Evolutionary conservation across 805 yeast genomes (phyloP).

Genomic region (Myxozyma kluyveri): DNA sequence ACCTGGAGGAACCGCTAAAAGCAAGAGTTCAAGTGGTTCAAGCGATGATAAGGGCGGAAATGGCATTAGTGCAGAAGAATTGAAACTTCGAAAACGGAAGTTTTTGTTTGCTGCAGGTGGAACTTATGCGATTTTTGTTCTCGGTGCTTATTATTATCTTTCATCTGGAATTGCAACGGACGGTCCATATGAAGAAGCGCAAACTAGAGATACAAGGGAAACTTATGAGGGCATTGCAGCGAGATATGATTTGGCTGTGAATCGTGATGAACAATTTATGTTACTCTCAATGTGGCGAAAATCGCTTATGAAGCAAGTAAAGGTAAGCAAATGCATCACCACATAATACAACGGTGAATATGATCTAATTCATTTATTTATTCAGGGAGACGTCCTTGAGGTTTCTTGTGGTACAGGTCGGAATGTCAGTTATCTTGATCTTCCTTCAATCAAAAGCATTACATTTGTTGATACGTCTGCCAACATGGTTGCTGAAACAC

Average conservation of each 20-base stretch:
- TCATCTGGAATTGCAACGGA: constrained; percentile 5
- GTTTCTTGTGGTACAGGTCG: constrained; percentile 97
- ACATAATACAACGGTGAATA: not conserved
- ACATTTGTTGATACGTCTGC: constrained; percentile 83
- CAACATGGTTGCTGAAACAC: constrained; percentile 80
- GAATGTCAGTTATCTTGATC: constrained; percentile 61
- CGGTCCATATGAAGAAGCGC: constrained; percentile 46
- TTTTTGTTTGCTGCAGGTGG: constrained; percentile 16
- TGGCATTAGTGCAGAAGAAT: constrained; percentile 5
- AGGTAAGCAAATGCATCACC: no score
- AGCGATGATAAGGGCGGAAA: not conserved
- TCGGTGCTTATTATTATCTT: constrained; percentile 21
- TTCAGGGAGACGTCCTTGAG: constrained; percentile 88
- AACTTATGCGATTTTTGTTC: constrained; percentile 14
- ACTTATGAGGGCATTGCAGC: constrained; percentile 76
- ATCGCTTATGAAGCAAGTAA: constrained; percentile 42
- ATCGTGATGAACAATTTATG: constrained; percentile 65
- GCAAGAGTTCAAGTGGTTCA: not conserved
- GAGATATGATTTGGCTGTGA: constrained; percentile 76
- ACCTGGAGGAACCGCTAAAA: no score
- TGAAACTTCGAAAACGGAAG: constrained; percentile 20
- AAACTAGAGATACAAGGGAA: constrained; percentile 75
- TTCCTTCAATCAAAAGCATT: constrained; percentile 60
- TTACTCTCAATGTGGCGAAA: constrained; percentile 54
- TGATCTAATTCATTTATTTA: constrained; percentile 37